These are phyloP conservation scores for Cutaneotrichosporon spelunceum DNA, from an alignment of 1,284 basidiomycete genomes.

Conservation along the genomic window DNA sequence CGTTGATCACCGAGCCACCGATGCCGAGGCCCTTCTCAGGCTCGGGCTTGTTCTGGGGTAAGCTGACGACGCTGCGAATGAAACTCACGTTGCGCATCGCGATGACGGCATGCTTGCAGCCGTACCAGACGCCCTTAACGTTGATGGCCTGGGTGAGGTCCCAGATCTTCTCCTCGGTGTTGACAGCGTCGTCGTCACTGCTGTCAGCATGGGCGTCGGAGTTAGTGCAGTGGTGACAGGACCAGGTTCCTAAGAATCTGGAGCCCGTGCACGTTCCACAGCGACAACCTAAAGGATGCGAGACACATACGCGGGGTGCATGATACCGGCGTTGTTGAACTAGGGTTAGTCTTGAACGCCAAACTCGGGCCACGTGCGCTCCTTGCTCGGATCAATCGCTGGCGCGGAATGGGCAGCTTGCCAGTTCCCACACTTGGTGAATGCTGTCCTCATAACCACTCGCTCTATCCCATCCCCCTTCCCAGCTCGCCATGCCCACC, in stretches of 20 bases:
- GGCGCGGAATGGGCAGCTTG: not conserved
- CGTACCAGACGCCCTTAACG: constrained; percentile 98
- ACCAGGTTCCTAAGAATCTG: not conserved
- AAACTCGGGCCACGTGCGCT: not conserved
- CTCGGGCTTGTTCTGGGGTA: constrained; percentile 68
- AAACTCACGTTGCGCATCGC: constrained; percentile 70
- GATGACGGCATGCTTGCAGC: constrained; percentile 91
- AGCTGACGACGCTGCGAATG: not conserved
- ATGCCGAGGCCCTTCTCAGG: constrained; percentile 70
- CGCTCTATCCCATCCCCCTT: not conserved
- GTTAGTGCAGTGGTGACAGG: not conserved
- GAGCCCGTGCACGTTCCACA: not conserved
- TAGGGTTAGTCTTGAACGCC: constrained; percentile 15
- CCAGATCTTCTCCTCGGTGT: constrained; percentile 95
- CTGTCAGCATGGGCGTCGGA: constrained; percentile 8
- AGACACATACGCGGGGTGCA: constrained; percentile 65
- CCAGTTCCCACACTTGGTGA: not conserved
- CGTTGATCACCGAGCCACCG: constrained; percentile 96
- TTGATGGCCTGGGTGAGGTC: constrained; percentile 91
- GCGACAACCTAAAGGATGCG: not conserved
- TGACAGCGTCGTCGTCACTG: constrained; percentile 83
- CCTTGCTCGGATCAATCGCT: not conserved
- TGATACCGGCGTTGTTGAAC: constrained; percentile 95
- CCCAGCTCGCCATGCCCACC: not conserved
- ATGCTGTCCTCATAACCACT: not conserved